These are phyloP conservation scores for Yamadazyma membranifaciens DNA, from an alignment of 1,139 yeast genomes.

Conservation along the genomic window DNA sequence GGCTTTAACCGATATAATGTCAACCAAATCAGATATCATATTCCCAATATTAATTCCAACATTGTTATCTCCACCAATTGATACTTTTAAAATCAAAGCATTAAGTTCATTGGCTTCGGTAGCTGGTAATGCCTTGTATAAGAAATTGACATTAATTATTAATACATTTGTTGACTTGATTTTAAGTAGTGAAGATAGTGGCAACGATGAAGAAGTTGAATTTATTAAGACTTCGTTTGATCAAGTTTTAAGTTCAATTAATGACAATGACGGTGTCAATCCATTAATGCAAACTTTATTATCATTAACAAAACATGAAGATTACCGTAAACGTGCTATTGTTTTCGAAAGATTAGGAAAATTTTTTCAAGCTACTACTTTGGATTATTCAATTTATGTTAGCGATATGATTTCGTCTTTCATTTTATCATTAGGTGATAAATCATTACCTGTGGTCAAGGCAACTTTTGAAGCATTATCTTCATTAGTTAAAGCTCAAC, in stretches of 20 bases:
- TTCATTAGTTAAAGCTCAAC: constrained; percentile 66
- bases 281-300: constrained; percentile 81
- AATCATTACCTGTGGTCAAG: constrained; percentile 59
- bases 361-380: constrained; percentile 62
- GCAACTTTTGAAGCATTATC: constrained; percentile 69
- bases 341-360: constrained; percentile 68
- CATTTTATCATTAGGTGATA: constrained; percentile 72
- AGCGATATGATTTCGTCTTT: constrained; percentile 75
- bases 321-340: constrained; percentile 61
- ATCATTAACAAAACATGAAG: constrained; percentile 75
- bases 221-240: constrained; percentile 61
- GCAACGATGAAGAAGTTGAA: constrained; percentile 33
- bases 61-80: constrained; percentile 77
- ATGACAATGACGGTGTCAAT: constrained; percentile 79
- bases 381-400: constrained; percentile 73
- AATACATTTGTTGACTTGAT: constrained; percentile 67
- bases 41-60: constrained; percentile 94
- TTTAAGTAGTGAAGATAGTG: constrained; percentile 25
- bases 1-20: constrained; percentile 91
- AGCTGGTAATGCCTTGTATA: constrained; percentile 82
- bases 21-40: constrained; percentile 82
- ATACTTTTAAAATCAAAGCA: constrained; percentile 80
- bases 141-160: constrained; percentile 67
- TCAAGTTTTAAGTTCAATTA: constrained; percentile 66
- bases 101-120: constrained; percentile 87